phyloP scores from a whole-genome alignment of 306 rosid species.

The Luffa aegyptiaca region DNA sequence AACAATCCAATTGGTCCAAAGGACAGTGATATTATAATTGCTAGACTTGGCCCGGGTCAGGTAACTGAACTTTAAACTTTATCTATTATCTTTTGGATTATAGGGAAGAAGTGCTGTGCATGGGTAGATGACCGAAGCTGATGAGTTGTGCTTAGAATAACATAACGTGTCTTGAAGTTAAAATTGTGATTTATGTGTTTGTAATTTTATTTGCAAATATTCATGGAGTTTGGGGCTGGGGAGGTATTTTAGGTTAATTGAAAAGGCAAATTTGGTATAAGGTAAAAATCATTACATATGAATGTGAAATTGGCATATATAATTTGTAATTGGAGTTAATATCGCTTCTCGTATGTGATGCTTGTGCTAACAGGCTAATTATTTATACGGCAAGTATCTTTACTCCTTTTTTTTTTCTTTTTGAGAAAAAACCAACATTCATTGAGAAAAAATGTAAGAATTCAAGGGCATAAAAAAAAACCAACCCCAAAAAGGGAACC shows the following conservation, averaged over 20 bases:
- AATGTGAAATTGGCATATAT: neutral
- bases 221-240: neutral
- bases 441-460: no score
- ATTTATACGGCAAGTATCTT: neutral
- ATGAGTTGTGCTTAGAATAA: neutral
- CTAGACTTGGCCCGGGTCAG: constrained; percentile 86
- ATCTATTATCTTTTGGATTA: neutral
- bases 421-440: no score
- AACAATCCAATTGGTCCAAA: constrained; percentile 33
- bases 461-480: no score
- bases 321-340: neutral
- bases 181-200: neutral
- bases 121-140: neutral
- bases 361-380: neutral
- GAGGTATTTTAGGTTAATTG: neutral
- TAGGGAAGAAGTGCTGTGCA: neutral
- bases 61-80: constrained; percentile 23
- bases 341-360: neutral
- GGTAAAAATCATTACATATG: neutral
- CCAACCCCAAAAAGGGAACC: no score
- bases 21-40: constrained; percentile 45
- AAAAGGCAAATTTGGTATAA: neutral
- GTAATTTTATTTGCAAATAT: neutral
- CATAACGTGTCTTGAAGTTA: neutral
- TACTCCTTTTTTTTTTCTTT: neutral